Evolutionary conservation across 108 stramenopile genomes (phyloP), one percentile per base, ranked within the genome.

Genomic region (Conticribra weissflogii): DNA sequence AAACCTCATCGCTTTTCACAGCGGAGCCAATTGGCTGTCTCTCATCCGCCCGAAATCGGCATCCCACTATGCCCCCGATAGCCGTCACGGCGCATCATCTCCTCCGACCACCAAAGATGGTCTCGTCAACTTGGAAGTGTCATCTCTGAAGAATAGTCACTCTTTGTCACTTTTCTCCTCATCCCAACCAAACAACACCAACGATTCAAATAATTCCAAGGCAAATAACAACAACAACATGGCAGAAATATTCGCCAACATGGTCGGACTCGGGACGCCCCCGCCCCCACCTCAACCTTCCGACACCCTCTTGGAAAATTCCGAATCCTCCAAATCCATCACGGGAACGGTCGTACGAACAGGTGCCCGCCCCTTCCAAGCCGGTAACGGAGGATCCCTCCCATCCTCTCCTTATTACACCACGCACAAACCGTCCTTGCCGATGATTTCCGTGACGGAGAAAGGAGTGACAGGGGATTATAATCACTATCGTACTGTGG

Each of bases 401-500:
- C 86, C 86, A n/a, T 74, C 78, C 19, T 69, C 70, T n/a, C 60
- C 19, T 3, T 7, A 50, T 9, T 87, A 87, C 63, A 85, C 86
- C 15, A 85, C 86, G 17, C 78, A 79, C 2, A 87, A 87, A 50
- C 34, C 66, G 12, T 74, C 70, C 16, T 30, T 45, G 3, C 59
- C 66, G 2, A 45, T 49, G 16, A 47, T 83, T 24, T 19, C 22
- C 27, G 56, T 85, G 12, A 31, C 64, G 21, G 34, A 63, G 47
- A 58, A 41, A 0, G 86, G 86, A 0, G 82, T 81, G 9, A 12
- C 18, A 12, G 80, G 73, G 1, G 86, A 87, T 56, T 87, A 87
- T 71, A 87, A 87, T 59, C 84, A 87, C 53, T 85, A 85, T 55
- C 67, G 84, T 19, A 87, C 82, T 0, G 51, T 71, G 2, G 86